Base-by-base conservation (phyloP, 2,329 filamentous ascomycete genomes). In the Fusarium bactridioides region DNA sequence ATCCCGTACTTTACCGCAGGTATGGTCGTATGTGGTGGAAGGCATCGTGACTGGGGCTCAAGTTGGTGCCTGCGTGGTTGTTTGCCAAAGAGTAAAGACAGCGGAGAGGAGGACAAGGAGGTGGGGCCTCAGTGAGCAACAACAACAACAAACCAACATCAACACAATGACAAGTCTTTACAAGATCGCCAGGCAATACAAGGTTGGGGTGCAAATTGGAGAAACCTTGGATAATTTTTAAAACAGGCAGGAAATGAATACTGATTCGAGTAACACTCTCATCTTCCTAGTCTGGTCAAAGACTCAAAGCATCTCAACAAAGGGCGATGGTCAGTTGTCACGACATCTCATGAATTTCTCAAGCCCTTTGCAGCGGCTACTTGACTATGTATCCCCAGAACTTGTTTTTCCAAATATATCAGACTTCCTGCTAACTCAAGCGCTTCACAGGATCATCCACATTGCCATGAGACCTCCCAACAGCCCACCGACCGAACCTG, bases 21-120 rank as follows among this genome's bases (percentile, higher is more conserved):
- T 61, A 61, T 61, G 58, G 58, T 56, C 58, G 59, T 62, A 62
- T 62, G 59, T 62, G 40, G 13, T 35, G 15, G 19, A 35, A 19
- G 15, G 27, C 3, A n/a, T 54, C 18, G 35, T 27, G 45, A 16
- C 6, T 15, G 4, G 27, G 15, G 7, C 5, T 23, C 13, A 60
- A 55, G 35, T 55, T 41, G 47, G 21, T 60, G 35, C 25, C 16
- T 59, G 3, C 47, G 16, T 51, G 21, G 19, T n/a, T 40, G 50
- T 54, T 29, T 59, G 33, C 23, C 8, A 10, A 31, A n/a, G n/a
- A n/a, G n/a, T n/a, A n/a, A n/a, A 50, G 25, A 21, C 29, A 9
- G 18, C 9, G 10, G 29, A 35, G 12, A 51, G 31, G 47, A 10
- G 47, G 18, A 23, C 16, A 29, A 21, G 33, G 16, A 18, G 25